These are phyloP conservation scores for Xerocomus minutiporus DNA, from an alignment of 1,284 basidiomycete species.

Conservation along the genomic window DNA sequence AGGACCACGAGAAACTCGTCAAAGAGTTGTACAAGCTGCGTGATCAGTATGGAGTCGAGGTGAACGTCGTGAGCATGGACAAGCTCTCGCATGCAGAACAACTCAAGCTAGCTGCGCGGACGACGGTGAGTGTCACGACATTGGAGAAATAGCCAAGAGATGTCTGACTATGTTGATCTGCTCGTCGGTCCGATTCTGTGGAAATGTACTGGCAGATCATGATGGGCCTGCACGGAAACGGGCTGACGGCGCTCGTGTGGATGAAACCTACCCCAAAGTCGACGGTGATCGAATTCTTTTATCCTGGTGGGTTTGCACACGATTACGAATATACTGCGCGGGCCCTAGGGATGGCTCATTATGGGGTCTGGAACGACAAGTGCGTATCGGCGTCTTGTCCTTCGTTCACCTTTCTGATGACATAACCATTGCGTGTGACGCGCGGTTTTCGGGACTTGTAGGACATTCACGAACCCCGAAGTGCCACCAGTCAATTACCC, in stretches of 20 bases:
- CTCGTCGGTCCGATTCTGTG: neutral
- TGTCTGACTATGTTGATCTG: neutral
- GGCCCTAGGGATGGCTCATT: constrained; percentile 79
- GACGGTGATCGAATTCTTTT: constrained; percentile 89
- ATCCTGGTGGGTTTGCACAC: constrained; percentile 76
- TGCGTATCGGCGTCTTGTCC: constrained; percentile 23
- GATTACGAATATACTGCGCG: constrained; percentile 83
- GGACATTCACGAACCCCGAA: constrained; percentile 49
- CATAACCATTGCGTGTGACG: neutral
- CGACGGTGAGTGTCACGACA: constrained; percentile 55
- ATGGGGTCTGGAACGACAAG: constrained; percentile 74
- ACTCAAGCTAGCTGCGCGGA: constrained; percentile 69
- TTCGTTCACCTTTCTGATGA: neutral
- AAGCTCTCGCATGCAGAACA: constrained; percentile 75
- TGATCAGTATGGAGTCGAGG: constrained; percentile 74
- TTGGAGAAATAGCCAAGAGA: neutral
- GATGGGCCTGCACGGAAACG: constrained; percentile 87
- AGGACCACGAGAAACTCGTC: constrained; percentile 64
- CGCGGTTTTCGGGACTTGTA: constrained; percentile 15
- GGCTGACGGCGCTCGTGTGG: constrained; percentile 78
- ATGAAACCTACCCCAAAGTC: constrained; percentile 73
- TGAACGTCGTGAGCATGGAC: constrained; percentile 82
- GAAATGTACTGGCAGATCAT: constrained; percentile 51
- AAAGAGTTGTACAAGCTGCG: constrained; percentile 58
- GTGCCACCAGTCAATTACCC: constrained; percentile 45